Base-by-base conservation (phyloP, 129 eudicot species). In the Centrapalus pauciflorus region DNA sequence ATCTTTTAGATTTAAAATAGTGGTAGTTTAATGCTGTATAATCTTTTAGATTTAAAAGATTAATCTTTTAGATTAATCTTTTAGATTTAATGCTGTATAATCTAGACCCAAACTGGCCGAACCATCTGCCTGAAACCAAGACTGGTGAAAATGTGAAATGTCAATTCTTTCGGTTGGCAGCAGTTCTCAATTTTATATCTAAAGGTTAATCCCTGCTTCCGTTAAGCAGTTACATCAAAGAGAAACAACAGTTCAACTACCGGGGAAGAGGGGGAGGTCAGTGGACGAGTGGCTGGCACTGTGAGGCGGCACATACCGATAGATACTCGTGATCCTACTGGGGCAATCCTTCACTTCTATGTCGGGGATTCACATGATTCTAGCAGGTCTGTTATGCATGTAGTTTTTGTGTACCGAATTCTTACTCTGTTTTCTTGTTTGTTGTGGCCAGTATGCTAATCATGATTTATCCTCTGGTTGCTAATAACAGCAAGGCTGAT, bases 261-360 rank as follows among this genome's bases (percentile, higher is more conserved):
- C 46, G 92, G 77, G 23, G 95, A 93, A 19, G 94, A 84, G 57
- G 54, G 90, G 41, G 96, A 89, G 71, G 79, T 80, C 67, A 81
- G 50, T 74, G 96, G 95, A 26, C 95, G 96, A 61, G 91, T 85
- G 23, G 93, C 96, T 34, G 99, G 99, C 24, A 93, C 99, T 4
- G 96, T 93, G 46, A 89, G 99, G 70, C 75, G 99, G 27, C 89
- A 86, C 55, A 89, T 86, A 35, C 95, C 99, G 35, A 81, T 89
- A 66, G 99, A 89, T 75, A 89, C 95, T 32, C 96, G 99, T 30
- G 99, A 93, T 52, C 87, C 87, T 50, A 71, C 52, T 19, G 99
- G 99, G 37, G 99, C 99, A 19, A 86, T 84, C 55, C 93, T 93
- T 69, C 99, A 93, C 76, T 93, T 93, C 45, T 89, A 77, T 80